These are phyloP conservation scores for Auricularia sp. DNA, from an alignment of 768 basidiomycete genomes.

Conservation along the genomic window DNA sequence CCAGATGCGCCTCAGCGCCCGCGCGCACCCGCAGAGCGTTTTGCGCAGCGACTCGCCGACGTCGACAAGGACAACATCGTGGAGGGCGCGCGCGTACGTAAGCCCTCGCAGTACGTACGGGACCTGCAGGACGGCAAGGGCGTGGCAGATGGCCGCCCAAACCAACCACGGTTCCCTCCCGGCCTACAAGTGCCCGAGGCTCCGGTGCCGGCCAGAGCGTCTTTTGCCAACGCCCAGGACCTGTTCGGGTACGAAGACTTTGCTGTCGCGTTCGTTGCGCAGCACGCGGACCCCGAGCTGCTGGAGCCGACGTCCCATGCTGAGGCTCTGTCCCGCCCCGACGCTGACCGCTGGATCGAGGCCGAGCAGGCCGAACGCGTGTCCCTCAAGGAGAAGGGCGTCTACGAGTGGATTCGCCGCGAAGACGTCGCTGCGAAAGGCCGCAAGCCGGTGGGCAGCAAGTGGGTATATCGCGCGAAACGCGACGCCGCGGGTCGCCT, in stretches of 20 bases:
- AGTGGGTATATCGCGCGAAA: conserved; percentile 19
- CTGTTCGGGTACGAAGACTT: neutral
- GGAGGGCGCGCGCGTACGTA: neutral
- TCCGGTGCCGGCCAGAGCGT: neutral
- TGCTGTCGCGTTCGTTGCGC: neutral
- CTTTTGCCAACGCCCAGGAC: neutral
- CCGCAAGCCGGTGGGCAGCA: conserved; percentile 12
- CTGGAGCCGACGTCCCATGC: neutral
- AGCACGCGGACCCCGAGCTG: neutral
- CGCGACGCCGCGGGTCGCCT: neutral
- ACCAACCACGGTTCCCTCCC: neutral
- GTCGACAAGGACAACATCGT: neutral
- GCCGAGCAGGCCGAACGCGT: neutral
- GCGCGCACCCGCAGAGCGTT: neutral
- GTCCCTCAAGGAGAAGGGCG: neutral
- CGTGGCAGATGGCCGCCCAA: neutral
- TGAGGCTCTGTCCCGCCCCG: neutral
- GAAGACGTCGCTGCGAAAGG: neutral
- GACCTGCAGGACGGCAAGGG: neutral
- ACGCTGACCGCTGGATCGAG: neutral
- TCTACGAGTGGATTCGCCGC: neutral
- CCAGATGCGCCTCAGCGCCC: neutral
- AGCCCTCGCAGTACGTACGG: neutral
- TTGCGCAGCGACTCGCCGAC: neutral
- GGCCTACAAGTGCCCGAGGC: neutral